Conservation (phyloP, 75 land plant genomes). For the Ceratopteris richardii region DNA sequence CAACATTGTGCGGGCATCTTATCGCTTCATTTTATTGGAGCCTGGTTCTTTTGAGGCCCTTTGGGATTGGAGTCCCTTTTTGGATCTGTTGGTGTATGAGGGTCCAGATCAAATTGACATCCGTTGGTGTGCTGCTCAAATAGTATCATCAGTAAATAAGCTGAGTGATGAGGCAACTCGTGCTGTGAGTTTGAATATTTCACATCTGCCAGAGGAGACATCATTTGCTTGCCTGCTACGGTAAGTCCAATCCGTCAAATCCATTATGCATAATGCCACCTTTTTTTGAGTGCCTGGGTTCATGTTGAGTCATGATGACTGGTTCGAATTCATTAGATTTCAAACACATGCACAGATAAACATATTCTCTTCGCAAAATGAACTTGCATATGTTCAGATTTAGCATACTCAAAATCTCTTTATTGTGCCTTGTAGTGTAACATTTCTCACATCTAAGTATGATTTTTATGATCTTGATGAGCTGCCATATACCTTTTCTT, state of each 20-base stretch:
- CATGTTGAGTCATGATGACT: no score
- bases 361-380: no score
- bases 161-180: constrained; percentile 43
- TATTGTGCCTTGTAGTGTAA: no score
- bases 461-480: no score
- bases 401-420: no score
- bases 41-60: constrained; percentile 43
- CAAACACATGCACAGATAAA: no score
- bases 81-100: constrained; percentile 36
- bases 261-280: background rate
- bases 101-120: constrained; percentile 35
- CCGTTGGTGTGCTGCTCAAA: constrained; percentile 74
- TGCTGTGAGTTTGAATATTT: constrained; percentile 28
- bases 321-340: no score
- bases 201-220: constrained; percentile 35
- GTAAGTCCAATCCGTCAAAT: constrained; percentile 27
- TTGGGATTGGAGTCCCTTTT: constrained; percentile 94
- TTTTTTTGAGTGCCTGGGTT: background rate
- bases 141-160: constrained; percentile 44
- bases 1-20: constrained; percentile 43
- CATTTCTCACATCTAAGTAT: no score
- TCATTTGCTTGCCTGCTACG: constrained; percentile 47
- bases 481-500: no score
- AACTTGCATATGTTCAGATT: no score
- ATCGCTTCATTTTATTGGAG: constrained; percentile 57